Conservation (phyloP, 331 rosid species). For the Malus hybrid region DNA sequence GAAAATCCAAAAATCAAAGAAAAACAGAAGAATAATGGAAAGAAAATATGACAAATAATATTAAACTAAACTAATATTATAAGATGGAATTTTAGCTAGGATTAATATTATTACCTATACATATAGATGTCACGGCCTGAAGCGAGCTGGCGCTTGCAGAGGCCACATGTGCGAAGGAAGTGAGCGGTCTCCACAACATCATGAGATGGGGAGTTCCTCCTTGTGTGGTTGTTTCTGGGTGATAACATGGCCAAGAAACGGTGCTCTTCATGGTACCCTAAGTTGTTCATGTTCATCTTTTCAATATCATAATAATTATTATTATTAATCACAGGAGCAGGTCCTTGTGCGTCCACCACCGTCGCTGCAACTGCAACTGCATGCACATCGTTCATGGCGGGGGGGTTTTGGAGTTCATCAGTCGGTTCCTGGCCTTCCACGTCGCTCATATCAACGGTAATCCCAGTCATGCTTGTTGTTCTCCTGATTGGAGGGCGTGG, state of each 20-base stretch:
- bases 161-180: conserved; percentile 68
- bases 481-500: background rate
- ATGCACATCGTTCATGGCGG: background rate
- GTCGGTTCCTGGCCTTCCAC: background rate
- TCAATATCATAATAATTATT: background rate
- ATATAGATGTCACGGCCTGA: conserved; percentile 80
- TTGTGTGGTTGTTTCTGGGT: conserved; percentile 20
- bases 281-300: background rate
- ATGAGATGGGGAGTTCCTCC: background rate
- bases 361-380: background rate
- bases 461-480: background rate
- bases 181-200: conserved; percentile 30
- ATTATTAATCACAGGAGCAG: background rate
- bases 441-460: background rate
- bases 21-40: background rate
- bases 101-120: conserved; percentile 42
- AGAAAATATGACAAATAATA: background rate
- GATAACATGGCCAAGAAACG: conserved; percentile 23
- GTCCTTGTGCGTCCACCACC: background rate
- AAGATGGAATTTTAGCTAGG: background rate
- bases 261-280: conserved; percentile 11
- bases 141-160: conserved; percentile 50
- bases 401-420: background rate
- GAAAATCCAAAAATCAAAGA: background rate
- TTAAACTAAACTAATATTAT: background rate